Evolutionary conservation across 345 rosid species (phyloP), one percentile per base, ranked within the genome.

Genomic region (Arabidopsis arenosa): DNA sequence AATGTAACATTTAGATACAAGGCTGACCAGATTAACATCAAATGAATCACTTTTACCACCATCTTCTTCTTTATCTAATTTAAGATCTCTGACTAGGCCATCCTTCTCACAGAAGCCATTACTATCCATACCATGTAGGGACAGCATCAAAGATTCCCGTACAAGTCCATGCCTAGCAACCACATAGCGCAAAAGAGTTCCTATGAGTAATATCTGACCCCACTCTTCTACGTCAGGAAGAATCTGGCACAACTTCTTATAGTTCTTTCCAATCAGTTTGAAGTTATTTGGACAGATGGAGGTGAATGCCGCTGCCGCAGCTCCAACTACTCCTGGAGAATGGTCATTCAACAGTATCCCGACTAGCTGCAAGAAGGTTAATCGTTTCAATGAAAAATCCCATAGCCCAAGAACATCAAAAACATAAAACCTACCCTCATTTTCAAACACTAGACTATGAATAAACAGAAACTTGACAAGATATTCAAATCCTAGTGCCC

Each of bases 171-270:
- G 92, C 82, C 88, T 83, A 48, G 97, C 97, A 67, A 89, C 84
- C 40, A 83, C 87, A 71, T 89, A 92, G 52, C 86, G 93, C 75
- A 90, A 76, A 70, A 95, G 97, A 70, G 88, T 90, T 63, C 86
- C 86, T 58, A 85, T 95, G 65, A 92, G 85, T 79, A 83, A 73
- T 81, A 92, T 92, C 82, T 90, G 97, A 69, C 99, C 99, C 99
- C 99, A 95, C 72, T 92, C 99, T 84, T 95, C 99, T 58, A 92
- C 96, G 59, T 95, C 97, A 37, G 97, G 99, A 77, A 95, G 97
- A 79, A 90, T 84, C 82, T 92, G 89, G 69, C 99, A 92, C 63
- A 95, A 53, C 81, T 85, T 90, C 81, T 81, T 85, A 76, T 89
- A 95, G 66, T 80, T 89, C 81, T 77, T 88, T 30, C 84, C 84